Conservation (phyloP, 1,139 yeast species). For the Pichia sp. region DNA sequence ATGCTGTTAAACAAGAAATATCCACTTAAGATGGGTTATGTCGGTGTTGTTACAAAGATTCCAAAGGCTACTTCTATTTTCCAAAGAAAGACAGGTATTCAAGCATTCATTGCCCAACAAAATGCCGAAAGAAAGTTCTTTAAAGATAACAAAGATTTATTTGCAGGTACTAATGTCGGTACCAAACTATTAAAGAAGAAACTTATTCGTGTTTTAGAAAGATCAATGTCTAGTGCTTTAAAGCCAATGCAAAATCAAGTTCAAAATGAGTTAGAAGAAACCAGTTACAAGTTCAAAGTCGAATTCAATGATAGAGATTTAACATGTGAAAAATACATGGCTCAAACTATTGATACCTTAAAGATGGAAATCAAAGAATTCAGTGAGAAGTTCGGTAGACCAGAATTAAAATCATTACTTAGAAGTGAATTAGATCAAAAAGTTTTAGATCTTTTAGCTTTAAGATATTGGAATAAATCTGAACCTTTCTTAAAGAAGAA, state of each 20-base stretch:
- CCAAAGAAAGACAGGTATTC: slow-evolving; percentile 36
- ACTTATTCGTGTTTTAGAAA: slow-evolving; percentile 82
- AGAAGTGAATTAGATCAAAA: slow-evolving; percentile 87
- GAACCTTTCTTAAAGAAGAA: slow-evolving; percentile 27
- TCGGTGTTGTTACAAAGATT: slow-evolving; percentile 89
- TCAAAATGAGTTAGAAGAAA: slow-evolving; percentile 89
- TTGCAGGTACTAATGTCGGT: slow-evolving; percentile 69
- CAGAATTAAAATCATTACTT: slow-evolving; percentile 74
- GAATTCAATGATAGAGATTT: slow-evolving; percentile 93
- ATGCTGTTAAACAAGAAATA: slow-evolving; percentile 76
- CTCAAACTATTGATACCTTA: slow-evolving; percentile 85
- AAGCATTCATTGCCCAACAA: slow-evolving; percentile 58
- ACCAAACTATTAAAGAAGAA: slow-evolving; percentile 75
- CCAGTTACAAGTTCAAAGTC: slow-evolving; percentile 90
- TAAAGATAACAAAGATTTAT: slow-evolving; percentile 58
- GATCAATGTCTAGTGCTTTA: slow-evolving; percentile 85
- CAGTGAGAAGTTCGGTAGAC: slow-evolving; percentile 77
- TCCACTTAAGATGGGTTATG: slow-evolving; percentile 94
- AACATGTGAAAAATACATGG: slow-evolving; percentile 92
- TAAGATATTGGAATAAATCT: slow-evolving; percentile 88
- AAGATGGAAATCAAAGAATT: slow-evolving; percentile 88
- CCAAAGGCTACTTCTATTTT: slow-evolving; percentile 44
- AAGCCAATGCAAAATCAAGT: slow-evolving; percentile 87
- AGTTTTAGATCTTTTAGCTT: slow-evolving; percentile 82
- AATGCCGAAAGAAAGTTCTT: slow-evolving; percentile 61